phyloP scores from a whole-genome alignment of 495 filamentous ascomycete species.

The Aspergillus steynii region DNA sequence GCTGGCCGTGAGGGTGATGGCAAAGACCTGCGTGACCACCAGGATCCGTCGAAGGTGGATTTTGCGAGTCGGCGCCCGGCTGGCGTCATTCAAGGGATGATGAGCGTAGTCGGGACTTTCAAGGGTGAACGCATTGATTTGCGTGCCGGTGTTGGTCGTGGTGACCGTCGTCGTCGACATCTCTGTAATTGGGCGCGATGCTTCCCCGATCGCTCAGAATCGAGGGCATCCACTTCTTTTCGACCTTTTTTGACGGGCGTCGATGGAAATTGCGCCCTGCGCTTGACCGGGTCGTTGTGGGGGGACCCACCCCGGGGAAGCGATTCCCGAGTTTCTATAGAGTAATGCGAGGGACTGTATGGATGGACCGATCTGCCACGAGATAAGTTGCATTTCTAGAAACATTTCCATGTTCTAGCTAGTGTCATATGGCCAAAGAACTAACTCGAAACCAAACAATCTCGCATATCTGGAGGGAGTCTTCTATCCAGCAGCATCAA shows the following conservation, averaged over 20 bases:
- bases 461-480: no score
- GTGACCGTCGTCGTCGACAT: neutral
- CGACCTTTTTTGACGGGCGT: no score
- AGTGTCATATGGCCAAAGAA: no score
- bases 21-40: constrained; percentile 12
- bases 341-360: neutral
- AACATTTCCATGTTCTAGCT: no score
- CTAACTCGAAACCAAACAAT: no score
- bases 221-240: no score
- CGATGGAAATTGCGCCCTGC: neutral
- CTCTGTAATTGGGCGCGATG: neutral
- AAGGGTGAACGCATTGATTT: neutral
- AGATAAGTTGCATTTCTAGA: no score
- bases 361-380: no score
- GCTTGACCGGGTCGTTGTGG: neutral
- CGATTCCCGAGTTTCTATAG: neutral
- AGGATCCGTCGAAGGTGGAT: constrained; percentile 13
- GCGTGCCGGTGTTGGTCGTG: neutral
- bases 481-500: no score
- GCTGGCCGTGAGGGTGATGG: constrained; percentile 17
- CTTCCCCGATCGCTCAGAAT: no score
- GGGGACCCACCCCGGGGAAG: neutral
- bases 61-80: neutral
- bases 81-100: neutral
- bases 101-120: neutral